phyloP scores from a whole-genome alignment of 2,329 filamentous ascomycete species.

The Microdochium nivale region DNA sequence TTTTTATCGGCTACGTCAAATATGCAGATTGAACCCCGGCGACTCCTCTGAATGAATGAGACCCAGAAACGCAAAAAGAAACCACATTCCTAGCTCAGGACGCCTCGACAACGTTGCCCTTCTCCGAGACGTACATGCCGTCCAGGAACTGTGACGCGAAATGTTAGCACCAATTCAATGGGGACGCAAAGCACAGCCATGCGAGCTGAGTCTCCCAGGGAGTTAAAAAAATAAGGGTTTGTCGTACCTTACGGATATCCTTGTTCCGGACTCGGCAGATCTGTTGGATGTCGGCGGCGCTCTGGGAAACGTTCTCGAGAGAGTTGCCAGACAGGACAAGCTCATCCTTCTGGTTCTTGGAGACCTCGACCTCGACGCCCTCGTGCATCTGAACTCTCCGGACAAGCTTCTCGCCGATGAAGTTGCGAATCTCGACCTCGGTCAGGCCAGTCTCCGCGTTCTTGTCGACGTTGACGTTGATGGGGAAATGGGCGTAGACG shows the following conservation, averaged over 20 bases:
- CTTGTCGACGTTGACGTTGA: slow-evolving; percentile 99
- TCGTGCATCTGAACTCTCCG: slow-evolving; percentile 81
- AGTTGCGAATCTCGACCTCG: slow-evolving; percentile 99
- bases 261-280: slow-evolving; percentile 99
- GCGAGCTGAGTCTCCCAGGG: too few relatives aligned
- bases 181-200: not conserved
- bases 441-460: slow-evolving; percentile 78
- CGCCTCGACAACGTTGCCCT: slow-evolving; percentile 83
- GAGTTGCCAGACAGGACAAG: slow-evolving; percentile 89
- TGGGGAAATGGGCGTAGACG: slow-evolving; percentile 99
- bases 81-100: slow-evolving; percentile 39
- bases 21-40: slow-evolving; percentile 54
- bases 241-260: slow-evolving; percentile 96
- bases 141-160: slow-evolving; percentile 74
- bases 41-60: slow-evolving; percentile 42
- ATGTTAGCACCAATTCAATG: slow-evolving; percentile 10
- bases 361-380: slow-evolving; percentile 85
- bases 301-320: slow-evolving; percentile 94
- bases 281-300: slow-evolving; percentile 98
- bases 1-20: slow-evolving; percentile 37
- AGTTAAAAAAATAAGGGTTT: slow-evolving; percentile 1
- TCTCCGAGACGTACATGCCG: slow-evolving; percentile 99
- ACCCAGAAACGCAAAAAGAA: slow-evolving; percentile 52
- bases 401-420: slow-evolving; percentile 99
- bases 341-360: slow-evolving; percentile 95